Conservation (phyloP, 176 grass and related monocot genomes). For the Oryza meyeriana region DNA sequence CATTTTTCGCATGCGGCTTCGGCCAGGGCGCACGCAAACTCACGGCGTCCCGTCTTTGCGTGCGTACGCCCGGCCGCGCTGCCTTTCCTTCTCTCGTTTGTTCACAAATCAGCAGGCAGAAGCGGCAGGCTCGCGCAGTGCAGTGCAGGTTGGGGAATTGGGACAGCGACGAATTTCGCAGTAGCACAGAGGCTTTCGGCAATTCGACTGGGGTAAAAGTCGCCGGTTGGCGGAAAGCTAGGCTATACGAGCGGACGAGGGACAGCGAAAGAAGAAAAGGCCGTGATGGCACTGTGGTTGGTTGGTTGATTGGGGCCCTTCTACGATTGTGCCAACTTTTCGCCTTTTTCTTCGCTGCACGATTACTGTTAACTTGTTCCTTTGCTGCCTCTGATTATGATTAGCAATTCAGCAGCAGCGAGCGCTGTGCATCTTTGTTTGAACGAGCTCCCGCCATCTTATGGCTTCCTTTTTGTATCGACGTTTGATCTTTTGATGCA, state of each 20-base stretch:
- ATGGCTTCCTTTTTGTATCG: neutral
- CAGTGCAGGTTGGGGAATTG: constrained; percentile 25
- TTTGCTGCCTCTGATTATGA: neutral
- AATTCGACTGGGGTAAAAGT: neutral
- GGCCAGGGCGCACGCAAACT: neutral
- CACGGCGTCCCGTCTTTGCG: constrained; percentile 4
- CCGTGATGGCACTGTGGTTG: neutral
- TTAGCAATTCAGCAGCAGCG: neutral
- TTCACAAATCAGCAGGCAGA: neutral
- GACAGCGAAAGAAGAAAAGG: neutral
- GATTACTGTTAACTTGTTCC: neutral
- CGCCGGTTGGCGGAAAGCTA: neutral
- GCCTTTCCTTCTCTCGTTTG: neutral
- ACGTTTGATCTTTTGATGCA: neutral
- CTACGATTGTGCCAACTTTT: neutral
- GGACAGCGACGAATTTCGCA: neutral
- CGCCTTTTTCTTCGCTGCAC: neutral
- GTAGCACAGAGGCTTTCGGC: neutral
- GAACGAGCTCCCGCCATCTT: constrained; percentile 42
- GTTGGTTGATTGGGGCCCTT: neutral
- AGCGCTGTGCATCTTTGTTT: constrained; percentile 4
- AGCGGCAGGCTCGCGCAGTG: constrained; percentile 23
- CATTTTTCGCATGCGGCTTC: neutral
- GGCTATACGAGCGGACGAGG: neutral
- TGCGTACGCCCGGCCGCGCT: neutral